Percentiles rank a stretch among this genome's conserved stretches.
Evolutionary conservation across 495 filamentous ascomycete genomes (phyloP).

Genomic region (Penicillium longicatenatum): DNA sequence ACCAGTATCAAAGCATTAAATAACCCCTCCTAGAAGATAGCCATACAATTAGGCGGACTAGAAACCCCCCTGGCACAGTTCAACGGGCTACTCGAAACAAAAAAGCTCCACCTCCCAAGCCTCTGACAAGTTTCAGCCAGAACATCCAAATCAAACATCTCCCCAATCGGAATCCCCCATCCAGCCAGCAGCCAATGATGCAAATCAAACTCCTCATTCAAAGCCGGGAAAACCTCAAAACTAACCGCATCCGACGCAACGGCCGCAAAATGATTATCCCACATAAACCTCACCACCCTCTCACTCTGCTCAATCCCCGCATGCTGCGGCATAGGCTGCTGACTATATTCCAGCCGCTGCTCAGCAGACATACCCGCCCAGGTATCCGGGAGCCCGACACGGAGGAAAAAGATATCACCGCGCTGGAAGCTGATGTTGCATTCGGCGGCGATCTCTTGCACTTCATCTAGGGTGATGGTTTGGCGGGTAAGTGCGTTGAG

Average conservation of each 20-base stretch:
- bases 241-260: constrained; percentile 67
- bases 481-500: constrained; percentile 61
- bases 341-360: constrained; percentile 38
- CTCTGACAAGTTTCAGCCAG: constrained; percentile 54
- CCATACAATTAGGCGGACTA: constrained; percentile 52
- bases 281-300: constrained; percentile 64
- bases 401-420: constrained; percentile 74
- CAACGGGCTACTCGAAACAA: constrained; percentile 65
- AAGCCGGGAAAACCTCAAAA: constrained; percentile 64
- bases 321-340: constrained; percentile 50
- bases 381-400: constrained; percentile 59
- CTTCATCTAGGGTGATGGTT: constrained; percentile 58
- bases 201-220: constrained; percentile 53
- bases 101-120: constrained; percentile 67
- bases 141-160: constrained; percentile 65
- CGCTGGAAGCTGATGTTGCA: constrained; percentile 59
- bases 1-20: no score
- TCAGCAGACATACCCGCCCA: constrained; percentile 46
- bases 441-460: constrained; percentile 52
- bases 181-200: constrained; percentile 67
- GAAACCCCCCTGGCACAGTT: constrained; percentile 53
- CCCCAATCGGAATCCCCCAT: constrained; percentile 68
- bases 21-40: constrained; percentile 47
- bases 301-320: constrained; percentile 66
- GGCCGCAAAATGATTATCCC: constrained; percentile 69